Conservation (phyloP, 805 yeast species). For the Cyberlindnera amylophila region DNA sequence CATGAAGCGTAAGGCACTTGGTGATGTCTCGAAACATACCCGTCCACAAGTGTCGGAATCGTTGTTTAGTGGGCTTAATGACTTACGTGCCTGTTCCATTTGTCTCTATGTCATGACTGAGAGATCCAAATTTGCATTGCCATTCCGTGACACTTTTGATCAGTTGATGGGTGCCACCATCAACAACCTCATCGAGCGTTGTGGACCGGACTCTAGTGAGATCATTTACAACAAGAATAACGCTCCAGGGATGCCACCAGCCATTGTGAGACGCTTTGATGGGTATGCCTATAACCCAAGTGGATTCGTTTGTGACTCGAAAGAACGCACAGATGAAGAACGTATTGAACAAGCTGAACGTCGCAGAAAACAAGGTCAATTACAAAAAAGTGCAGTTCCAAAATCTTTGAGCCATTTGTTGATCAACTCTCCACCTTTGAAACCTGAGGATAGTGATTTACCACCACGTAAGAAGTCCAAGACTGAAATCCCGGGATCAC, state of each 20-base stretch:
- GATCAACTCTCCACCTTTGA: slow-evolving; percentile 35
- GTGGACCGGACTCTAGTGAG: slow-evolving; percentile 61
- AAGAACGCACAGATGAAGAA: slow-evolving; percentile 33
- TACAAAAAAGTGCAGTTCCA: slow-evolving; percentile 51
- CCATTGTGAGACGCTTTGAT: slow-evolving; percentile 42
- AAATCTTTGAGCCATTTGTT: slow-evolving; percentile 49
- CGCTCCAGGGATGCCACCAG: slow-evolving; percentile 57
- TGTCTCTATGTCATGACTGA: slow-evolving; percentile 65
- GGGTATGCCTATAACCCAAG: slow-evolving; percentile 27
- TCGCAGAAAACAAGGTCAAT: slow-evolving; percentile 44
- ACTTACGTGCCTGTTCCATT: slow-evolving; percentile 60
- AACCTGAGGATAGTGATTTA: slow-evolving; percentile 24
- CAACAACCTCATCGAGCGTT: slow-evolving; percentile 56
- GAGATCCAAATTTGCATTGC: slow-evolving; percentile 56
- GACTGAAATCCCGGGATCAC: slow-evolving; percentile 2
- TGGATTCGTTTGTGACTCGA: slow-evolving; percentile 7
- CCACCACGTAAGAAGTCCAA: slow-evolving; percentile 14
- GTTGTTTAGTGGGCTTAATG: slow-evolving; percentile 54
- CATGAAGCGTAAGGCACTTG: slow-evolving; percentile 47
- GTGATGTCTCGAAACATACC: slow-evolving; percentile 57
- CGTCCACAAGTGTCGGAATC: slow-evolving; percentile 54
- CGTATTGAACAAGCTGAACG: slow-evolving; percentile 46
- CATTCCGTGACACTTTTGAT: slow-evolving; percentile 65
- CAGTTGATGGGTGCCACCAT: slow-evolving; percentile 62
- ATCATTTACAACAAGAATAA: slow-evolving; percentile 37